phyloP scores from a whole-genome alignment of 2,329 filamentous ascomycete species.

The Orbilia quercus region DNA sequence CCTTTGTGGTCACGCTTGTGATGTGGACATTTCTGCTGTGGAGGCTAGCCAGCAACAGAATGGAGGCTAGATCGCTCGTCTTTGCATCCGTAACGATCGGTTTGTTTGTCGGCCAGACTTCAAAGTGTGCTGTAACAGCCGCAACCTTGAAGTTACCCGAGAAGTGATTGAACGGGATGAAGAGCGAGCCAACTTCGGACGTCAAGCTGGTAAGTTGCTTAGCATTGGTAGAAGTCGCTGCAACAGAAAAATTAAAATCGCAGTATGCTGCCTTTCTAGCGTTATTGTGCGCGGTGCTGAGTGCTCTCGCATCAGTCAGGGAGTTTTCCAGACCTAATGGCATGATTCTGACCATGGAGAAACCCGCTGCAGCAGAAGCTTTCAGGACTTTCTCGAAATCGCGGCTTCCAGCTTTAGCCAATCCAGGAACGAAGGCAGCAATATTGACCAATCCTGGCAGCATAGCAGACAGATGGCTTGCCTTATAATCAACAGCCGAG shows the following conservation, averaged over 20 bases:
- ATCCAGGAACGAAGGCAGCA: constrained; percentile 80
- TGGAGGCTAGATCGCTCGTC: constrained; percentile 81
- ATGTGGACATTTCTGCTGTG: constrained; percentile 83
- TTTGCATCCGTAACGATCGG: constrained; percentile 84
- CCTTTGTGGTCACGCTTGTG: constrained; percentile 81
- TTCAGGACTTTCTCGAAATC: constrained; percentile 78
- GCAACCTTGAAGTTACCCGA: constrained; percentile 86
- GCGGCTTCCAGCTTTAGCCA: constrained; percentile 72
- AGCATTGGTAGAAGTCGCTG: constrained; percentile 77
- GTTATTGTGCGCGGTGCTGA: constrained; percentile 78
- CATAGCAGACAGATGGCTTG: constrained; percentile 80
- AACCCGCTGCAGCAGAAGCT: constrained; percentile 78
- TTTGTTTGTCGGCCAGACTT: constrained; percentile 80
- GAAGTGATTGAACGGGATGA: constrained; percentile 83
- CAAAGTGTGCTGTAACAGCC: constrained; percentile 81
- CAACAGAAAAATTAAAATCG: constrained; percentile 83
- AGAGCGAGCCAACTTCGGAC: constrained; percentile 80
- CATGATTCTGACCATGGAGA: constrained; percentile 84
- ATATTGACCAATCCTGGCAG: constrained; percentile 82
- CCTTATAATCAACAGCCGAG: constrained; percentile 86
- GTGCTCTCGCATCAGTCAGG: constrained; percentile 76
- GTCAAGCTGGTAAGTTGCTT: constrained; percentile 79
- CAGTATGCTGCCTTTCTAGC: constrained; percentile 75
- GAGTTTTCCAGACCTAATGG: constrained; percentile 78
- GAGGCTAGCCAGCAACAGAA: constrained; percentile 79